phyloP scores from a whole-genome alignment of 768 basidiomycete genomes.

The Tricholoma furcatifolium region DNA sequence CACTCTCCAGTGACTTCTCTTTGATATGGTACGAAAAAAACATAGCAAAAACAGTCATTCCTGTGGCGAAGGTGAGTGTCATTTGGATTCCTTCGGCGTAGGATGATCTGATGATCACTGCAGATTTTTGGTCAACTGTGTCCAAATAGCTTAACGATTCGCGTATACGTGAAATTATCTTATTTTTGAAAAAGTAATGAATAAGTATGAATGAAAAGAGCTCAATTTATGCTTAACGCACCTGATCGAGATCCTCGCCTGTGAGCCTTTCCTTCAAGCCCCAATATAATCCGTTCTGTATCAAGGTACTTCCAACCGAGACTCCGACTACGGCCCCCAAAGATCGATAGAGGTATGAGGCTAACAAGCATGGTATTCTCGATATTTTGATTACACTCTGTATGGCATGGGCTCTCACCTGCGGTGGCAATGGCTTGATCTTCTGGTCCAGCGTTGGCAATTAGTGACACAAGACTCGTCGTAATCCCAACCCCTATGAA shows the following conservation, averaged over 20 bases:
- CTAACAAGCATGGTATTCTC: conserved; percentile 26
- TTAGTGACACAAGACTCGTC: conserved; percentile 53
- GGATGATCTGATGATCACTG: conserved; percentile 32
- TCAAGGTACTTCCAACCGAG: conserved; percentile 50
- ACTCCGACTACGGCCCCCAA: conserved; percentile 55
- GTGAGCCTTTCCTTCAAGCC: conserved; percentile 37
- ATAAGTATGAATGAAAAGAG: not conserved
- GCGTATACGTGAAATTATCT: conserved; percentile 48
- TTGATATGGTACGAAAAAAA: conserved; percentile 47
- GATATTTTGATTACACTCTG: not conserved
- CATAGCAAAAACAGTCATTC: conserved; percentile 36
- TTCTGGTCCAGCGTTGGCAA: conserved; percentile 55
- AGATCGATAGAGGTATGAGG: conserved; percentile 63
- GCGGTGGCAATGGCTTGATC: conserved; percentile 66
- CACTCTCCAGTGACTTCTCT: conserved; percentile 40
- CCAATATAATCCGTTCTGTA: conserved; percentile 46
- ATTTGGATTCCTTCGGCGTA: conserved; percentile 44
- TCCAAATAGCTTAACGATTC: conserved; percentile 46
- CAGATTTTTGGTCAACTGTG: conserved; percentile 34
- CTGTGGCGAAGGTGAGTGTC: conserved; percentile 44
- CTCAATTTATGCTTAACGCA: conserved; percentile 20
- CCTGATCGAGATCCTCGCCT: conserved; percentile 48
- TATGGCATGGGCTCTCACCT: conserved; percentile 29
- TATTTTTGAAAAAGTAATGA: too few species aligned
- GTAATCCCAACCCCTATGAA: conserved; percentile 46